Evolutionary conservation across 345 rosid species (phyloP).

Genomic region (Eutrema yunnanense): DNA sequence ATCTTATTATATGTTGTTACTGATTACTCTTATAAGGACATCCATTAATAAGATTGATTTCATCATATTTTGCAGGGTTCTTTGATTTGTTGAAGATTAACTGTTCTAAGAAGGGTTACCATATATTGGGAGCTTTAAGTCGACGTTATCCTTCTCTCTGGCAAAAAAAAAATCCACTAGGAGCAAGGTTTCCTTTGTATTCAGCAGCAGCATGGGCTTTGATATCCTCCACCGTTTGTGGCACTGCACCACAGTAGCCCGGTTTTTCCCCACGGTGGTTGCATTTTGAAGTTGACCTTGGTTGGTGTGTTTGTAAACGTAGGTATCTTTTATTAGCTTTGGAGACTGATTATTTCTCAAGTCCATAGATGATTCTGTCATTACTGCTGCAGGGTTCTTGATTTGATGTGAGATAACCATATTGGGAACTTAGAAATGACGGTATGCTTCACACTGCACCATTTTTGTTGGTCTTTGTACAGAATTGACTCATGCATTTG

Average conservation of each 20-base stretch:
- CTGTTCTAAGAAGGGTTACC: background rate
- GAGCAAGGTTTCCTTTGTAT: background rate
- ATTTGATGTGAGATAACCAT: background rate
- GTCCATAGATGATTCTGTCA: background rate
- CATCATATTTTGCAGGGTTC: background rate
- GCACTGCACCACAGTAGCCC: background rate
- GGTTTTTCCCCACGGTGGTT: background rate
- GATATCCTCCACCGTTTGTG: background rate
- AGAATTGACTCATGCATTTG: background rate
- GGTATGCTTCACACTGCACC: conserved; percentile 4
- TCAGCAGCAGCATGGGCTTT: background rate
- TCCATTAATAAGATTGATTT: background rate
- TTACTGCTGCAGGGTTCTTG: conserved; percentile 6
- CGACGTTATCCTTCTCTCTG: background rate
- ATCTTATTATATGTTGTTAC: background rate
- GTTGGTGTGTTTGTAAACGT: background rate
- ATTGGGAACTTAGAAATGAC: background rate
- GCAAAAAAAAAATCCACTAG: background rate
- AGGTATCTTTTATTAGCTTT: background rate
- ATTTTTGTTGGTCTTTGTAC: conserved; percentile 8
- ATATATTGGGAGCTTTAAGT: background rate
- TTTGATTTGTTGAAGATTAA: background rate
- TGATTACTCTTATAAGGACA: background rate
- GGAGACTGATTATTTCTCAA: background rate
- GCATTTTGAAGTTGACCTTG: background rate